Base-by-base conservation (phyloP, 176 grass and related monocot genomes). In the Hyparrhenia diplandra region DNA sequence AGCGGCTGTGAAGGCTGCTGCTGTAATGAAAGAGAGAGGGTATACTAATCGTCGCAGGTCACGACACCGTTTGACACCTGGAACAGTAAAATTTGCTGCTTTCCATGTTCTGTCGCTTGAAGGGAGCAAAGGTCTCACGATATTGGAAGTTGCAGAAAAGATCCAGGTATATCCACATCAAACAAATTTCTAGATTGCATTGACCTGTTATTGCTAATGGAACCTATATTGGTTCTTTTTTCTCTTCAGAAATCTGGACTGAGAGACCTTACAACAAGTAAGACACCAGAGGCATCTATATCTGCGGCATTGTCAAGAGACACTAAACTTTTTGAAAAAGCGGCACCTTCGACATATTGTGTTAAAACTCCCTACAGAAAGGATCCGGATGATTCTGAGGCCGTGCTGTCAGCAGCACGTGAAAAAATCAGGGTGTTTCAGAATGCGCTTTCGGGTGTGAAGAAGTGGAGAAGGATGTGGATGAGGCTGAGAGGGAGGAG, bases 71-170 rank as follows among this genome's bases (percentile, higher is more conserved):
- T 80, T 99, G 27, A 99, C 96, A 49, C 96, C 96, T 74, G 96
- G 96, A 83, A 99, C 96, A 6, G 96, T 99, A 59, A 99, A 99
- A 55, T 99, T 99, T 91, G 96, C 96, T 63, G 92, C 96, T 61
- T 99, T 95, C 85, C 87, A 99, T 95, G 92, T 99, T 29, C 84
- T 99, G 64, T 95, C 96, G 65, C 96, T 99, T 71, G 96, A 99
- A 76, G 96, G 96, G 59, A 88, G 89, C 43, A 80, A 78, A 77
- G 96, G 96, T 83, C 88, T 99, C 27, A 88, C 96, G 1, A 95
- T 99, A 78, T 77, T 99, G 58, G 92, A 95, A 91, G 92, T 95
- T 23, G 96, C 96, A 28, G 96, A 99, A 58, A 99, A 93, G 77
- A 99, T 99, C 68, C 96, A 99, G 92, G 96, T 99, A 89, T 77